Evolutionary conservation across 176 grass and related monocot genomes (phyloP).

Genomic region (Phoenix dactylifera): DNA sequence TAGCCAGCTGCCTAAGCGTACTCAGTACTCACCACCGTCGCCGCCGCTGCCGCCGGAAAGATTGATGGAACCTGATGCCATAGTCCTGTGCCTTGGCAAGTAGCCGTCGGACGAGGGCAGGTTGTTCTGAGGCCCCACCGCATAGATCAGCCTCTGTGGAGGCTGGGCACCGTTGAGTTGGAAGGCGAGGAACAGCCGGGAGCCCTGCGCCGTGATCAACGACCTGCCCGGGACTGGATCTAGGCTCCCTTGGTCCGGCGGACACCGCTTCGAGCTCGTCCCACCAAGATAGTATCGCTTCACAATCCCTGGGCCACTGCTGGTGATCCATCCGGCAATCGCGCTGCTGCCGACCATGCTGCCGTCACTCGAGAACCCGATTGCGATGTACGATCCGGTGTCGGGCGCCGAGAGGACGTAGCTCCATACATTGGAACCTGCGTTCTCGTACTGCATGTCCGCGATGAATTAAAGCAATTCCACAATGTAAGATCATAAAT

Average conservation of each 20-base stretch:
- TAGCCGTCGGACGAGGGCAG: slow-evolving; percentile 28
- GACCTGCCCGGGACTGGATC: slow-evolving; percentile 39
- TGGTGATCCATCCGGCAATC: slow-evolving; percentile 49
- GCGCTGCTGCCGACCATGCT: slow-evolving; percentile 89
- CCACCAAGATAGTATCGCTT: slow-evolving; percentile 75
- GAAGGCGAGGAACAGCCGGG: slow-evolving; percentile 69
- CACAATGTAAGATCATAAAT: no score
- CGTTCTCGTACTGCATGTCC: slow-evolving; percentile 54
- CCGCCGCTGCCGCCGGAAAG: slow-evolving; percentile 9
- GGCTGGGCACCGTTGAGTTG: slow-evolving; percentile 46
- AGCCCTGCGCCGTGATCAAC: slow-evolving; percentile 21
- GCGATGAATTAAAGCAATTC: no score
- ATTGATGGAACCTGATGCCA: slow-evolving; percentile 32
- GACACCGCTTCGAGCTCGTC: slow-evolving; percentile 22
- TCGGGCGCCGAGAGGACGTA: slow-evolving; percentile 81
- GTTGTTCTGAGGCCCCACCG: slow-evolving; percentile 35
- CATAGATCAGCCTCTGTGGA: slow-evolving; percentile 54
- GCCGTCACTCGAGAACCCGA: slow-evolving; percentile 73
- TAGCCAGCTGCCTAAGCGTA: no score
- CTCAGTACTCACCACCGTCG: no score
- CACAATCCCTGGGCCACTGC: slow-evolving; percentile 28
- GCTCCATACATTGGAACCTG: slow-evolving; percentile 58
- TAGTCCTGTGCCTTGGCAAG: slow-evolving; percentile 30
- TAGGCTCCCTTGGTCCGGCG: slow-evolving; percentile 43
- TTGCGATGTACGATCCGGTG: slow-evolving; percentile 46